Percentiles rank a stretch among this genome's conserved stretches.
Conservation (phyloP, 768 basidiomycete species). For the Phylloporus scabripes region DNA sequence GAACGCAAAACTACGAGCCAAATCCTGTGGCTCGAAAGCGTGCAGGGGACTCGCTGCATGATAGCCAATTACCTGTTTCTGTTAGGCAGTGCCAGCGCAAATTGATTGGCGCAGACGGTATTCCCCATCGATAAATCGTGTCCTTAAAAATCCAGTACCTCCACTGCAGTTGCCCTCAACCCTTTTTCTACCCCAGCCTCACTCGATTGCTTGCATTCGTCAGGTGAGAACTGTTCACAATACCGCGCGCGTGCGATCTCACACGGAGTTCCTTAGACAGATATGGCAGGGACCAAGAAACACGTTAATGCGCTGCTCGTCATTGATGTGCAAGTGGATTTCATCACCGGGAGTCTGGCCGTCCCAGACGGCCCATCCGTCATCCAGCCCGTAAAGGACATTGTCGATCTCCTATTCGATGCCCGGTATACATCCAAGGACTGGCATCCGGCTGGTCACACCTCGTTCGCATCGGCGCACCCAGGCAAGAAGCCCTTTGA, state of each 20-base stretch:
- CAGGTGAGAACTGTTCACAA: background rate
- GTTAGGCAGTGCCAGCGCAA: too few relatives aligned
- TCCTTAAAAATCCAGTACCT: too few relatives aligned
- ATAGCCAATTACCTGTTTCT: too few relatives aligned
- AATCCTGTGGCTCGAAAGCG: too few relatives aligned
- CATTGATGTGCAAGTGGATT: constrained; percentile 83
- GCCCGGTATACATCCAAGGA: constrained; percentile 52
- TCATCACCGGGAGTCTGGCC: constrained; percentile 68
- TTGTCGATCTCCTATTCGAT: constrained; percentile 53
- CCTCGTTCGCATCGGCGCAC: constrained; percentile 65
- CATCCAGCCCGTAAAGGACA: constrained; percentile 48
- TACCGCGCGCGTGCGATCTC: background rate
- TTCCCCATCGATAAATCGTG: too few relatives aligned
- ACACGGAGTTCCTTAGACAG: background rate
- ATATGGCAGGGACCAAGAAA: constrained; percentile 11
- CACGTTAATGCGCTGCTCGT: constrained; percentile 51
- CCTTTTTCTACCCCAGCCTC: too few relatives aligned
- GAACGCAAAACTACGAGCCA: too few relatives aligned
- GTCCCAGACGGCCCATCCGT: constrained; percentile 58
- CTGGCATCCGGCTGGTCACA: constrained; percentile 54
- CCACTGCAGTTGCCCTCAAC: background rate
- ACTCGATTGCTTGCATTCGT: background rate
- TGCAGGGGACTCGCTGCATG: too few relatives aligned
- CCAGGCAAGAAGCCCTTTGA: constrained; percentile 33
- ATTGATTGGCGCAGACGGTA: too few relatives aligned